Conservation (phyloP, 2,329 filamentous ascomycete species). For the Exophiala sideris region DNA sequence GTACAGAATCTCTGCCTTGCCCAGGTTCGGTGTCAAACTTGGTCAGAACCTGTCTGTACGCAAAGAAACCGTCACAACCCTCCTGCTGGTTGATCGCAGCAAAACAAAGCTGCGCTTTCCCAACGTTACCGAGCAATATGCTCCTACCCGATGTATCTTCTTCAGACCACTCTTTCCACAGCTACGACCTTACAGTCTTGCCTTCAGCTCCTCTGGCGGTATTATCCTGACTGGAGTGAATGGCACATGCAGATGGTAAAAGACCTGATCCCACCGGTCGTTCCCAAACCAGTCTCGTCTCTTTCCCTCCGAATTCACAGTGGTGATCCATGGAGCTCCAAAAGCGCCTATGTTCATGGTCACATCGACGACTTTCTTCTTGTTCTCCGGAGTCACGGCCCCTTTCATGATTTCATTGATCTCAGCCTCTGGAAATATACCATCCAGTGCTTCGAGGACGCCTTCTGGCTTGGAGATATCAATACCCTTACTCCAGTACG, state of each 20-base stretch:
- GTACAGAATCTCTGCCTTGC: no score
- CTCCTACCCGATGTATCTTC: neutral
- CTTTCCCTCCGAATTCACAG: constrained; percentile 17
- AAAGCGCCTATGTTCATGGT: constrained; percentile 20
- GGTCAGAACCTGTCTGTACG: no score
- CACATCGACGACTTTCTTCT: constrained; percentile 18
- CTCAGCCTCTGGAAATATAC: constrained; percentile 20
- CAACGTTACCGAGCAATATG: neutral
- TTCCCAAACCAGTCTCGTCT: constrained; percentile 22
- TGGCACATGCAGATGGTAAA: constrained; percentile 17
- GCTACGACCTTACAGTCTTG: constrained; percentile 6
- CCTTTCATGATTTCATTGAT: constrained; percentile 23
- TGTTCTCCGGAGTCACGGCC: constrained; percentile 17
- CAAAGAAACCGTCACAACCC: no score
- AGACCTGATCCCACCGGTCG: constrained; percentile 21
- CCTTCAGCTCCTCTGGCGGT: constrained; percentile 16
- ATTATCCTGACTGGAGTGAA: constrained; percentile 15
- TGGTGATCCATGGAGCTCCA: constrained; percentile 20
- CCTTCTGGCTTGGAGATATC: constrained; percentile 20
- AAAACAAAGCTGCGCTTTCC: no score
- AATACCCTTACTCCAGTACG: constrained; percentile 23
- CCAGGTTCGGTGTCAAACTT: no score
- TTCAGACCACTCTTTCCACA: neutral
- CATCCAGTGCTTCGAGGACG: constrained; percentile 14
- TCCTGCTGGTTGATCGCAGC: no score